Percentiles rank a stretch among this genome's conserved stretches.
Evolutionary conservation across 192 early-diverging fungal genomes (phyloP).

Genomic region (Linnemannia zychae): DNA sequence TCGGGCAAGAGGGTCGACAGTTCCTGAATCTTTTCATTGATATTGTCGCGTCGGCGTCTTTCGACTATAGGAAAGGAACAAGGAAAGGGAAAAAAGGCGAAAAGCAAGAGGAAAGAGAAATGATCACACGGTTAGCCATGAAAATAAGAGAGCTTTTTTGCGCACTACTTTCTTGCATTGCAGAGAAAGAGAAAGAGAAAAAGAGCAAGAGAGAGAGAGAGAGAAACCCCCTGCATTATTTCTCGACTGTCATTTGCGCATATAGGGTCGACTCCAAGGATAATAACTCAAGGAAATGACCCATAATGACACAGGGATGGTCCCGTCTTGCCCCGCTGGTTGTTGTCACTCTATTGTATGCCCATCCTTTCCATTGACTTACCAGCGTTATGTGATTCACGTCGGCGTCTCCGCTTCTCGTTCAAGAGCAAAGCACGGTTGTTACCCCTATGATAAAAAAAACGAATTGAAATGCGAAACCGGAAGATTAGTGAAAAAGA

Average conservation of each 20-base stretch:
- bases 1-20: conserved; percentile 87
- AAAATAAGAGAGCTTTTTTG: not conserved
- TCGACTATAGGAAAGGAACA: conserved; percentile 71
- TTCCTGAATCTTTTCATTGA: conserved; percentile 98
- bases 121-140: conserved; percentile 2
- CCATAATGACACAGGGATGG: not conserved
- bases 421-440: conserved; percentile 27
- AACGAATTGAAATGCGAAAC: not conserved
- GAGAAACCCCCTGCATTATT: not conserved
- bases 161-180: not conserved
- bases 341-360: not conserved
- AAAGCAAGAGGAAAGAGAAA: not conserved
- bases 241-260: not conserved
- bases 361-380: conserved; percentile 6
- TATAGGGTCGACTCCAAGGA: not conserved
- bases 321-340: not conserved
- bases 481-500: not conserved
- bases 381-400: conserved; percentile 95
- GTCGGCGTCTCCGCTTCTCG: conserved; percentile 91
- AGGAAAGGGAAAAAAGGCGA: not conserved
- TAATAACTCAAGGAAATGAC: too few species aligned
- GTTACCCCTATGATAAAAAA: conserved; percentile 7
- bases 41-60: conserved; percentile 93
- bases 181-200: not conserved
- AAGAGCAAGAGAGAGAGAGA: conserved; percentile 14